phyloP scores from a whole-genome alignment of 345 rosid genomes.

The Carallia brachiata region DNA sequence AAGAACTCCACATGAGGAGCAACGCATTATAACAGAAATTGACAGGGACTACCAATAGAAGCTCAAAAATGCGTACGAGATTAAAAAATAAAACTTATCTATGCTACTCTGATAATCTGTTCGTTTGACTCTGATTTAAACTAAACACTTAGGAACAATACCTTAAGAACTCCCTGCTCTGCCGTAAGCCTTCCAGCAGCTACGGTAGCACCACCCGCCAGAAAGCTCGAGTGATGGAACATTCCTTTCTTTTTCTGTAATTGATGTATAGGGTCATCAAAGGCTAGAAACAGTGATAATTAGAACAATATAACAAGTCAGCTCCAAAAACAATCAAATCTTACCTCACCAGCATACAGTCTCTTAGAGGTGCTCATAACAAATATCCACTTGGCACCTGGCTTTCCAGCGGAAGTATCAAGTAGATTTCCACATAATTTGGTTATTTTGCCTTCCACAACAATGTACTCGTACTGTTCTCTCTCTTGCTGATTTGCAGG shows the following conservation, averaged over 20 bases:
- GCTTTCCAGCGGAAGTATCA: conserved; percentile 46
- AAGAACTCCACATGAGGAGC: conserved; percentile 6
- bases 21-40: background rate
- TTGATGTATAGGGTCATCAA: background rate
- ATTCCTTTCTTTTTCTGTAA: conserved; percentile 84
- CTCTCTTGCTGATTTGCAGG: conserved; percentile 73
- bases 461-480: conserved; percentile 62
- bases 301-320: too few species aligned
- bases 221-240: conserved; percentile 93
- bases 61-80: too few species aligned
- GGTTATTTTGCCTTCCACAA: conserved; percentile 59
- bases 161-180: conserved; percentile 75
- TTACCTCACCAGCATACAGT: conserved; percentile 74
- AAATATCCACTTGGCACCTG: conserved; percentile 70
- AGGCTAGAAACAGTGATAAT: background rate
- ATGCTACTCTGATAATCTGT: background rate
- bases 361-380: conserved; percentile 79
- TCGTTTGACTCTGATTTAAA: background rate
- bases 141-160: conserved; percentile 18
- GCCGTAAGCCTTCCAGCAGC: conserved; percentile 83
- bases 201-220: conserved; percentile 92
- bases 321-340: background rate
- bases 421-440: conserved; percentile 50
- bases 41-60: background rate
- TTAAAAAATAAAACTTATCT: too few species aligned